Conservation (phyloP, 176 grass and related monocot genomes). For the Eremochloa ophiuroides region DNA sequence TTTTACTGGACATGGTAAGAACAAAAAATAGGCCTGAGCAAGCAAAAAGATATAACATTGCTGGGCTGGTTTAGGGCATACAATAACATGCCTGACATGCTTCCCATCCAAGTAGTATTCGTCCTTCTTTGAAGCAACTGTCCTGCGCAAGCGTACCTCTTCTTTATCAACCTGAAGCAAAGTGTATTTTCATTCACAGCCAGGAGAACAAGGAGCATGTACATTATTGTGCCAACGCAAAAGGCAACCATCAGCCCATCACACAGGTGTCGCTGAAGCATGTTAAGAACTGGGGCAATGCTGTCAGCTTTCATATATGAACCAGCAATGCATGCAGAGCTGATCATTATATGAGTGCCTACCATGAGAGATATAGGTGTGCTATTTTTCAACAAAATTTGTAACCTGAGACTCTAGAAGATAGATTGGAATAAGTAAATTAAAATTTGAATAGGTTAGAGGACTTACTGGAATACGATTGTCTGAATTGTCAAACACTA, state of each 20-base stretch:
- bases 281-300: not conserved
- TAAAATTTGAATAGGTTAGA: slow-evolving; percentile 10
- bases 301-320: not conserved
- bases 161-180: slow-evolving; percentile 83
- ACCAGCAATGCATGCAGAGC: not conserved
- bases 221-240: not conserved
- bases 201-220: slow-evolving; percentile 3
- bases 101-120: slow-evolving; percentile 96
- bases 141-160: slow-evolving; percentile 88
- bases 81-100: slow-evolving; percentile 70
- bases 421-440: slow-evolving; percentile 7
- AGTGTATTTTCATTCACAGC: slow-evolving; percentile 10
- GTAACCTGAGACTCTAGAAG: slow-evolving; percentile 4
- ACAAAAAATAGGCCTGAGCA: slow-evolving; percentile 3
- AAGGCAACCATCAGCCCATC: not conserved
- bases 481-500: slow-evolving; percentile 95
- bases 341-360: not conserved
- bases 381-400: slow-evolving; percentile 20
- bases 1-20: slow-evolving; percentile 67
- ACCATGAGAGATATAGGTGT: slow-evolving; percentile 6
- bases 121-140: slow-evolving; percentile 93
- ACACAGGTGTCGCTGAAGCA: not conserved
- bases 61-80: slow-evolving; percentile 19
- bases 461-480: slow-evolving; percentile 95
- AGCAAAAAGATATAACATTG: slow-evolving; percentile 5